Evolutionary conservation across 495 filamentous ascomycete species (phyloP).

Genomic region (Cenococcum geophilum): DNA sequence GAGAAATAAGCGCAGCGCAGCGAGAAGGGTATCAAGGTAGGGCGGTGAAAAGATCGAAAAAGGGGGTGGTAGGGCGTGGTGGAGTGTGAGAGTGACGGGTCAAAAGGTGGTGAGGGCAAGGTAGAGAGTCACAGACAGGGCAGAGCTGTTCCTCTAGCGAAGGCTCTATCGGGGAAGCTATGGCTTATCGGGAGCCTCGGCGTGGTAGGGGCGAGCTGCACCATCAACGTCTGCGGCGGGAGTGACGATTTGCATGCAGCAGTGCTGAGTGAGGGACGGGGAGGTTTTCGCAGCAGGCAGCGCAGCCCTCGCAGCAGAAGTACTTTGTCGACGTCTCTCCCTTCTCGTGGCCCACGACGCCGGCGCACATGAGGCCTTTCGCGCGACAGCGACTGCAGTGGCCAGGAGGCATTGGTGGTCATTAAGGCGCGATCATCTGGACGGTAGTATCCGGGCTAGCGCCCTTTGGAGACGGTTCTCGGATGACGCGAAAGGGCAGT

Average conservation of each 20-base stretch:
- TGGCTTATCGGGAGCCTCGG: no score
- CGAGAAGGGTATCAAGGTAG: neutral
- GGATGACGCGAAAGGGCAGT: no score
- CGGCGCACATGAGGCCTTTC: neutral
- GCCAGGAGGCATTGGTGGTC: no score
- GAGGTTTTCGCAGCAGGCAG: neutral
- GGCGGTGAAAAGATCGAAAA: neutral
- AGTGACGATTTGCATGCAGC: no score
- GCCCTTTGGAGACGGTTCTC: neutral
- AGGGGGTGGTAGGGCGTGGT: no score
- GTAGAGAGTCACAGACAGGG: neutral
- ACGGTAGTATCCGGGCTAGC: neutral
- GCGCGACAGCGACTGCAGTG: neutral
- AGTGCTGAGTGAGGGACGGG: no score
- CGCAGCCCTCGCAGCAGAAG: neutral
- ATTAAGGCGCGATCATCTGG: neutral
- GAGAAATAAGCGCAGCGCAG: constrained; percentile 1
- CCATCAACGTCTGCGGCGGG: no score
- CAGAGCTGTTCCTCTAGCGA: no score
- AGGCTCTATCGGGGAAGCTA: no score
- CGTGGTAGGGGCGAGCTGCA: no score
- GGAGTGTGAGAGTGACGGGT: neutral
- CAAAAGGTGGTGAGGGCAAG: neutral
- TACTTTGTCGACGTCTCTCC: neutral
- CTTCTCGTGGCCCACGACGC: neutral